Evolutionary conservation across 805 yeast genomes (phyloP), one percentile per base, ranked within the genome.

Genomic region (Crinitomyces ghanaensis): DNA sequence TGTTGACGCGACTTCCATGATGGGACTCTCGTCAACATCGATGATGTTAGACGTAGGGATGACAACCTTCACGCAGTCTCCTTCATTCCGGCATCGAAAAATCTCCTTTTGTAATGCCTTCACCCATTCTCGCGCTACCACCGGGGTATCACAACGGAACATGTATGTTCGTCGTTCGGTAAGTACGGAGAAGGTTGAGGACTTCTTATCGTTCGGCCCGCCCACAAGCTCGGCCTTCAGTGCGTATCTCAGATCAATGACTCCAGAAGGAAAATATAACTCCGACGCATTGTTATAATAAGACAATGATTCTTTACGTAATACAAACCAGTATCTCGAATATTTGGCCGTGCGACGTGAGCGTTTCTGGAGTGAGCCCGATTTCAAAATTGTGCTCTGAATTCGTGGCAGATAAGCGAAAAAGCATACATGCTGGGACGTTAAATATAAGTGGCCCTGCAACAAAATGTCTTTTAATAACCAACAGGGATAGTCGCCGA

Each of bases 381-480:
- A 52, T 41, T 63, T 57, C 13, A 70, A 49, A 3, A 65, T 50
- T 3, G 61, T 57, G 2, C 67, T 65, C 14, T 61, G 55, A 17
- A 49, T 57, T 26, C 69, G 68, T 0, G 96, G 95, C 6, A 88
- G 54, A 44, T 72, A 74, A 0, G 95, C 91, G 57, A 78, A 78
- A 50, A 82, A 88, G 28, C 83, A 57, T 4, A 86, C 50, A 40
- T 71, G 70, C 11, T 66, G 59, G 27, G 62, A 55, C 1, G 96
- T 85, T 17, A 88, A 54, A 45, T 79, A 79, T 12, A 85, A 53
- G 46, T 80, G 86, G 2, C 97, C 97, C 54, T 84, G 95, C 17
- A 85, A 58, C 18, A 88, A 59, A 0, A 86, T 91, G 46, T 82
- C 93, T 39, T 75, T 70, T 37, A 84, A 62, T 23, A 86, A 60